Conservation (phyloP, 306 rosid genomes). For the Dalbergia oliveri region DNA sequence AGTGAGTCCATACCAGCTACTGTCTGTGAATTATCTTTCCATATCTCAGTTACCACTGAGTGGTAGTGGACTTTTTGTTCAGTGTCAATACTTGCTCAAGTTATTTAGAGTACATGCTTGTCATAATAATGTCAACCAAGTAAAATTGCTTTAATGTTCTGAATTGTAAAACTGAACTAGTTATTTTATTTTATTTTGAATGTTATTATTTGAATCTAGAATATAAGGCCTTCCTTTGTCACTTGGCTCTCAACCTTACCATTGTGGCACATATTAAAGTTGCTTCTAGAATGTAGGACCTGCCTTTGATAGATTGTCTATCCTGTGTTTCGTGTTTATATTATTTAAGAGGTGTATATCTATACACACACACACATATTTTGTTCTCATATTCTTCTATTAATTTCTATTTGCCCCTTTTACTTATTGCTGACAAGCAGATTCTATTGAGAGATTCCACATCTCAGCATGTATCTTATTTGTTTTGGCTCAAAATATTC, state of each 20-base stretch:
- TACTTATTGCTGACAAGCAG: constrained; percentile 59
- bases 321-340: constrained; percentile 13
- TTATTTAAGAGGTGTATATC: constrained; percentile 1
- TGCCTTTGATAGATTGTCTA: constrained; percentile 5
- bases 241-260: too few relatives aligned
- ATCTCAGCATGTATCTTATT: constrained; percentile 88
- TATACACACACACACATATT: background rate
- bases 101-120: too few relatives aligned
- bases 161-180: background rate
- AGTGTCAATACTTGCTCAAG: background rate
- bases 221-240: too few relatives aligned
- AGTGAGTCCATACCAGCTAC: background rate
- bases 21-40: background rate
- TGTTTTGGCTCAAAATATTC: constrained; percentile 97
- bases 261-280: too few relatives aligned
- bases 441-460: constrained; percentile 98
- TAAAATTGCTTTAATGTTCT: constrained; percentile 8
- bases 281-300: background rate
- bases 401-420: constrained; percentile 11
- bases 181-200: background rate
- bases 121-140: background rate
- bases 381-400: constrained; percentile 10
- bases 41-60: constrained; percentile 6
- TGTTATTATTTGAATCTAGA: constrained; percentile 18
- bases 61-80: constrained; percentile 5